Base-by-base conservation (phyloP, 208 protist species). In the Angomonas ambiguus region DNA sequence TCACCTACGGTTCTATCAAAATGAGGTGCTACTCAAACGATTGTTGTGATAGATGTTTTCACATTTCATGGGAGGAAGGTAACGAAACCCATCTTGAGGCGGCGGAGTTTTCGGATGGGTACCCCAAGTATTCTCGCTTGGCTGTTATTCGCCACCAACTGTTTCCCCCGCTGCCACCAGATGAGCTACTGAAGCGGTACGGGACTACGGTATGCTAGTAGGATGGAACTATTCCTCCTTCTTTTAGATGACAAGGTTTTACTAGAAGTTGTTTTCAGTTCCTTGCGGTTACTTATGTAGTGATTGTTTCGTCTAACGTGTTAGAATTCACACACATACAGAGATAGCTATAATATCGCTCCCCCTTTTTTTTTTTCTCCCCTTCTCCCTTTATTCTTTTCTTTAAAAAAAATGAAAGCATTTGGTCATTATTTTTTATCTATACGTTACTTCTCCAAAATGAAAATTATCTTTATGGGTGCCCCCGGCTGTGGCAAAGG, bases 401-500 rank as follows among this genome's bases (percentile, higher is more conserved):
- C 22, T 56, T 20, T 56, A 56, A n/a, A n/a, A n/a, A n/a, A n/a
- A n/a, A n/a, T n/a, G n/a, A n/a, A n/a, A n/a, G n/a, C n/a, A n/a
- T n/a, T n/a, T n/a, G n/a, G n/a, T n/a, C n/a, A n/a, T n/a, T 56
- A 30, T 56, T 56, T 24, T 56, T 30, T 56, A 8, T 56, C 27
- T 56, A 24, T 16, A 24, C 11, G 10, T 6, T 16, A 30, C 27
- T 30, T 56, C 49, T 8, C 2, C 24, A 71, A n/a, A 30, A 94
- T 94, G 88, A 94, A 92, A 73, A 85, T 94, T 42, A 77, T 96
- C n/a, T 65, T 97, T 38, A 91, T 96, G 76, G 94, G 94, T 38
- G 88, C 94, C 32, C 91, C 89, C 5, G 94, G 91, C 10, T 94
- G 83, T 56, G 97, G 95, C 35, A 98, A 98, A 70, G 97, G 97